These are phyloP conservation scores for Lentinula aciculospora DNA, from an alignment of 768 basidiomycete genomes.

Conservation along the genomic window DNA sequence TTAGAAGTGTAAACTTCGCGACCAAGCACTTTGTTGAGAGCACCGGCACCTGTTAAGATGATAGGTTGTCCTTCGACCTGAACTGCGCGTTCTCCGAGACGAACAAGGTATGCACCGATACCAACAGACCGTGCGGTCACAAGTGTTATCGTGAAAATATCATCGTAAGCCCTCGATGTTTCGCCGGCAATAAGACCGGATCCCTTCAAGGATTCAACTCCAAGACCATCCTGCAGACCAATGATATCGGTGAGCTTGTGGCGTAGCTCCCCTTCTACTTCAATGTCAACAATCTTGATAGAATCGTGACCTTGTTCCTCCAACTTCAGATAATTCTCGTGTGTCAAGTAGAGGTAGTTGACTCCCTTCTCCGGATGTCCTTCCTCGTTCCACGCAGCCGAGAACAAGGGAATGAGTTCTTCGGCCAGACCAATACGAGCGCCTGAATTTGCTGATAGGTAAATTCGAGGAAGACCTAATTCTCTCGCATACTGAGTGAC, in stretches of 20 bases:
- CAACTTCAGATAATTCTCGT: conserved; percentile 84
- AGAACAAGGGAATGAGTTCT: conserved; percentile 83
- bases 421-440: conserved; percentile 95
- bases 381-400: conserved; percentile 84
- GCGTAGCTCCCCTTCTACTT: conserved; percentile 81
- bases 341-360: conserved; percentile 92
- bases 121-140: conserved; percentile 98
- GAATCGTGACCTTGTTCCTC: conserved; percentile 78
- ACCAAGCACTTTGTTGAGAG: conserved; percentile 97
- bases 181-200: conserved; percentile 99
- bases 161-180: conserved; percentile 97
- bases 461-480: conserved; percentile 88
- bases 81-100: conserved; percentile 94
- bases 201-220: conserved; percentile 92
- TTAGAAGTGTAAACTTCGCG: conserved; percentile 99
- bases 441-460: conserved; percentile 98
- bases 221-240: conserved; percentile 94
- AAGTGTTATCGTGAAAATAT: conserved; percentile 99
- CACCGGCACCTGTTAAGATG: conserved; percentile 94
- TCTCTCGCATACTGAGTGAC: conserved; percentile 91
- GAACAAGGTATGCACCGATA: conserved; percentile 98
- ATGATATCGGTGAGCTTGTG: conserved; percentile 96
- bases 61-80: conserved; percentile 99
- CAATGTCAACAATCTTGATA: conserved; percentile 78
- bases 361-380: conserved; percentile 89